Base-by-base conservation (phyloP, 306 rosid genomes). In the Boehmeria nivea region DNA sequence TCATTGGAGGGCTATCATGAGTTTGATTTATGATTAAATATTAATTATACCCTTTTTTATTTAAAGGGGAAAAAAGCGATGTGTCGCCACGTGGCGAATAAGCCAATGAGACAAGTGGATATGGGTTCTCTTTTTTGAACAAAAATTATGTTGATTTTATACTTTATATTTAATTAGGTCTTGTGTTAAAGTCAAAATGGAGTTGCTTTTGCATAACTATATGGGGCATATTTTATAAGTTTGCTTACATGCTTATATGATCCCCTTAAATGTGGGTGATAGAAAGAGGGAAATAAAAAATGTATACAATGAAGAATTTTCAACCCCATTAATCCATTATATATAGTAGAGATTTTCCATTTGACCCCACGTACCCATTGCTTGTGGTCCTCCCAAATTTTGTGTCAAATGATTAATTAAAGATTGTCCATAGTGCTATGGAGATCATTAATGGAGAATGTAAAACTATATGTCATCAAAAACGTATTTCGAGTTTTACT, bases 331-430 rank as follows among this genome's bases (percentile, higher is more conserved):
- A 48, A 22, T 54, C 55, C 39, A 53, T 23, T 43, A 33, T 33
- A 54, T n/a, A n/a, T n/a, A n/a, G 18, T 26, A n/a, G 46, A 61
- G 47, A 63, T 61, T 60, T 37, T 44, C 26, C 9, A 3, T 48
- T n/a, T 31, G 68, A 69, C 63, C 33, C 63, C 39, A 37, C n/a
- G n/a, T n/a, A n/a, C n/a, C n/a, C n/a, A 38, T 15, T 55, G 60
- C 18, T 53, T 23, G 61, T 36, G 61, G 61, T 40, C 61, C 61
- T 57, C 23, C 47, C 34, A 36, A 21, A 1, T 18, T 57, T 53
- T 18, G 12, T 31, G 13, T 14, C 17, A 7, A 1, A 40, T 10
- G 46, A 18, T 13, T 56, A 16, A 49, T 48, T 53, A 27, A 33
- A 53, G 38, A 5, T 51, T 51, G 57, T 17, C 20, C 36, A 28